Percentiles rank a stretch among this genome's conserved stretches.
Evolutionary conservation across 805 yeast genomes (phyloP).

Genomic region (Dipodascus albidus): DNA sequence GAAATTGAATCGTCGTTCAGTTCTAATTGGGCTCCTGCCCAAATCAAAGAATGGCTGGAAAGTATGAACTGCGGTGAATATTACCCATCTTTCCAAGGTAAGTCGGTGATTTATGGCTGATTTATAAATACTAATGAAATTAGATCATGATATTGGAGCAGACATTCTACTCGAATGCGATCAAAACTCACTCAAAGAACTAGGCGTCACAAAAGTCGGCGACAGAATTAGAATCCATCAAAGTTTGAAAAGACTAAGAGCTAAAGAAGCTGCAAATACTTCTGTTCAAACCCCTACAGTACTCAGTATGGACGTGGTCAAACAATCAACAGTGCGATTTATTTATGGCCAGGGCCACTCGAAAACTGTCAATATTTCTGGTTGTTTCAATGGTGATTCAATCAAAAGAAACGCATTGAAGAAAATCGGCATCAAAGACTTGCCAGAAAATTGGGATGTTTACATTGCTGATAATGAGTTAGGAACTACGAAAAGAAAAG

Average conservation of each 20-base stretch:
- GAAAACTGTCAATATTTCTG: constrained; percentile 57
- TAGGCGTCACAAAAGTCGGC: constrained; percentile 71
- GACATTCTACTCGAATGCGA: constrained; percentile 54
- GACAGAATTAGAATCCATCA: constrained; percentile 64
- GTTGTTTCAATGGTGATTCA: constrained; percentile 71
- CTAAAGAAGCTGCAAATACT: not conserved
- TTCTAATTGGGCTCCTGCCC: constrained; percentile 19
- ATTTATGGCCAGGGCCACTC: constrained; percentile 66
- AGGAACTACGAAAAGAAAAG: constrained; percentile 33
- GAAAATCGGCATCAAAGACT: constrained; percentile 28
- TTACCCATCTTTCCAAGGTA: constrained; percentile 11
- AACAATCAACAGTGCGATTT: constrained; percentile 42
- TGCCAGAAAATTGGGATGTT: constrained; percentile 20
- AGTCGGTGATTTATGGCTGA: not conserved
- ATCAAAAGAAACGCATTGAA: constrained; percentile 61
- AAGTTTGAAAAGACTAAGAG: constrained; percentile 38
- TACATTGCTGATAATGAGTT: constrained; percentile 52
- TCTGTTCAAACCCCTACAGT: constrained; percentile 6
- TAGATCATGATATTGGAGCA: constrained; percentile 41
- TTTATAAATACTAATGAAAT: constrained; percentile 6
- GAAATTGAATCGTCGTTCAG: constrained; percentile 1
- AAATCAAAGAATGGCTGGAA: constrained; percentile 25
- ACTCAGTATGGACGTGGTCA: constrained; percentile 26
- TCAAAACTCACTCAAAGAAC: constrained; percentile 48
- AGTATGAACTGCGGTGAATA: constrained; percentile 22